A percentile compares a stretch with the other conserved stretches of the same genome.
Evolutionary conservation across 257 asterid genomes (phyloP).

Genomic region (Thymus quinquecostatus): DNA sequence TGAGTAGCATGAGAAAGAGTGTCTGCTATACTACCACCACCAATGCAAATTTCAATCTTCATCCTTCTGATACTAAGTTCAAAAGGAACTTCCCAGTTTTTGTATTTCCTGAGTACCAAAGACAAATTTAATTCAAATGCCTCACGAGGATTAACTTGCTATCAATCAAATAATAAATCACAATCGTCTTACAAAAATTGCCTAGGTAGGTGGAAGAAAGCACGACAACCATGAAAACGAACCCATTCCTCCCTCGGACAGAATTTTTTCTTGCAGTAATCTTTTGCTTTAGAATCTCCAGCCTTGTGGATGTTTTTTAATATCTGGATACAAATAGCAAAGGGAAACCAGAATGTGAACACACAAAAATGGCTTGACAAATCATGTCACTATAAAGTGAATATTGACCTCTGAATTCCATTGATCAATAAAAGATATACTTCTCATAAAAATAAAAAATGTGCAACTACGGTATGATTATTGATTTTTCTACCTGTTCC

Average conservation of each 20-base stretch:
- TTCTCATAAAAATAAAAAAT: slow-evolving; percentile 22
- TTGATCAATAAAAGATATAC: slow-evolving; percentile 7
- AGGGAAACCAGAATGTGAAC: slow-evolving; percentile 26
- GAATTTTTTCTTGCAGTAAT: slow-evolving; percentile 69
- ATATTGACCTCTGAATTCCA: slow-evolving; percentile 17
- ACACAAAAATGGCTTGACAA: slow-evolving; percentile 22
- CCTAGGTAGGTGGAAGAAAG: slow-evolving; percentile 67
- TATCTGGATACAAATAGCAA: slow-evolving; percentile 54
- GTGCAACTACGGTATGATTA: slow-evolving; percentile 19
- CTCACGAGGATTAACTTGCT: slow-evolving; percentile 27
- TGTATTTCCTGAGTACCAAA: slow-evolving; percentile 43
- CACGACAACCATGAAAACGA: slow-evolving; percentile 75
- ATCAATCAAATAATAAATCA: slow-evolving; percentile 23
- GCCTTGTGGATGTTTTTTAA: slow-evolving; percentile 47
- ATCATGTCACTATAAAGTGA: slow-evolving; percentile 22
- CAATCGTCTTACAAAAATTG: slow-evolving; percentile 53
- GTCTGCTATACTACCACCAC: slow-evolving; percentile 72
- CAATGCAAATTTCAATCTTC: slow-evolving; percentile 72
- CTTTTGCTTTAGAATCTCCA: slow-evolving; percentile 53
- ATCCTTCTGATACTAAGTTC: slow-evolving; percentile 73
- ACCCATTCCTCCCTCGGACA: slow-evolving; percentile 84
- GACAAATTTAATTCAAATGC: slow-evolving; percentile 23
- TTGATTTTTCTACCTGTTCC: slow-evolving; percentile 57
- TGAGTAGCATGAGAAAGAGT: slow-evolving; percentile 75
- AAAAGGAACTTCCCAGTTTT: slow-evolving; percentile 55